These are phyloP conservation scores for Aspergillus arachidicola DNA, from an alignment of 2,329 filamentous ascomycete species.

Conservation along the genomic window DNA sequence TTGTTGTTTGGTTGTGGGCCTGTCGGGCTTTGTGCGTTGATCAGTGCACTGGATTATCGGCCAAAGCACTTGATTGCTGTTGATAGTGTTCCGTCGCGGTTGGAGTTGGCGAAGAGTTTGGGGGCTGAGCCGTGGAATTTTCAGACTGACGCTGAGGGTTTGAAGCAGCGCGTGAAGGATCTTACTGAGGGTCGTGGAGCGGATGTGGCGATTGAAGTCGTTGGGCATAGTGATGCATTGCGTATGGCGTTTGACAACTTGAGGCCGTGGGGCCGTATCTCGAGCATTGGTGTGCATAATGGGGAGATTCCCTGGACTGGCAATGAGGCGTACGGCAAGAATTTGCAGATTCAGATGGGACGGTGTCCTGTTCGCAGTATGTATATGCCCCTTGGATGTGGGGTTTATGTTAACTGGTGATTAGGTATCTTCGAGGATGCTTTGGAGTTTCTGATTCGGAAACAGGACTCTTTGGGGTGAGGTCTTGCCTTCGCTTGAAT, in stretches of 20 bases:
- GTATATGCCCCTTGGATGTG: neutral
- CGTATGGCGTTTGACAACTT: constrained; percentile 71
- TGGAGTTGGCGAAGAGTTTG: constrained; percentile 69
- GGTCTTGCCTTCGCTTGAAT: constrained; percentile 27
- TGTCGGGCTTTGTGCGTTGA: constrained; percentile 22
- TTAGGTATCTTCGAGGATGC: constrained; percentile 63
- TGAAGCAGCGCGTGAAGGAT: constrained; percentile 62
- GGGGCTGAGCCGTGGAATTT: constrained; percentile 85
- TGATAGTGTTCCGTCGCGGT: constrained; percentile 72
- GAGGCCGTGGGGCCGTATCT: constrained; percentile 70
- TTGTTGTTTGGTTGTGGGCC: constrained; percentile 22
- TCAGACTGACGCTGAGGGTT: constrained; percentile 61
- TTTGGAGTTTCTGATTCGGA: constrained; percentile 63
- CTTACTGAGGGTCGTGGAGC: constrained; percentile 78
- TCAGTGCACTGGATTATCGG: constrained; percentile 70
- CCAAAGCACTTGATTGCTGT: constrained; percentile 76
- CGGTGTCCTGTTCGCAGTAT: constrained; percentile 64
- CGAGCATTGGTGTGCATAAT: constrained; percentile 75
- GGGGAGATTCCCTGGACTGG: constrained; percentile 68
- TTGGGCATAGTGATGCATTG: constrained; percentile 68
- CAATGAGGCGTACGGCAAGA: constrained; percentile 66
- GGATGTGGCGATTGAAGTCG: constrained; percentile 79
- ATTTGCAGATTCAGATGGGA: constrained; percentile 72
- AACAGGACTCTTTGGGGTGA: constrained; percentile 66
- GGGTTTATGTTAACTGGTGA: neutral